A percentile compares a stretch with the other conserved stretches of the same genome.
Conservation (phyloP, 2,329 filamentous ascomycete genomes). For the Epichloe festucae region DNA sequence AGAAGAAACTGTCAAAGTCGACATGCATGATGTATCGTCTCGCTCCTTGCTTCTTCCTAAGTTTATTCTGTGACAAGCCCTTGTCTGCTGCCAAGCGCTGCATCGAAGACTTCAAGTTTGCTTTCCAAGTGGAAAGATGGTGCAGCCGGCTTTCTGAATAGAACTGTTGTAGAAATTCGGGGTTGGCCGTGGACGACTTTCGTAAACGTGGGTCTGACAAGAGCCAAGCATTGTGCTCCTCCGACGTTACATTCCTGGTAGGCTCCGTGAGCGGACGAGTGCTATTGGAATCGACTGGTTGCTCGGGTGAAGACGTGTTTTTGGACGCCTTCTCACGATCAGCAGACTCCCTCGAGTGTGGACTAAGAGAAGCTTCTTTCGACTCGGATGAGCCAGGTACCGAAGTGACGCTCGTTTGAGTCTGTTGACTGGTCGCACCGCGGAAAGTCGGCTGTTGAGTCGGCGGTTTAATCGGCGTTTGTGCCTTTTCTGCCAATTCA, state of each 20-base stretch:
- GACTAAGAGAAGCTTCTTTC: background rate
- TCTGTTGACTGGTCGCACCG: background rate
- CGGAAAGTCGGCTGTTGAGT: background rate
- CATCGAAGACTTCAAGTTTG: slow-evolving; percentile 78
- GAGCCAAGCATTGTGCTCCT: slow-evolving; percentile 82
- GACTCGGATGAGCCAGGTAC: background rate
- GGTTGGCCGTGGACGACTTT: slow-evolving; percentile 84
- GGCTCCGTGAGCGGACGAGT: slow-evolving; percentile 5
- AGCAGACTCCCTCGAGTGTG: background rate
- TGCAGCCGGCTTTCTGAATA: slow-evolving; percentile 92
- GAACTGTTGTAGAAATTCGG: slow-evolving; percentile 85
- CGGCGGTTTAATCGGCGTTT: slow-evolving; percentile 12
- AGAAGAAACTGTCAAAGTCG: slow-evolving; percentile 98
- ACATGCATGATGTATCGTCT: slow-evolving; percentile 85
- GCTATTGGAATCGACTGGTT: background rate
- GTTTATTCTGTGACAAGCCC: slow-evolving; percentile 26
- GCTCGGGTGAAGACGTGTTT: background rate
- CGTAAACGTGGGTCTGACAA: slow-evolving; percentile 74
- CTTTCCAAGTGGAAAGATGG: slow-evolving; percentile 93
- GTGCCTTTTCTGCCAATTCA: slow-evolving; percentile 16
- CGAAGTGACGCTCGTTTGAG: background rate
- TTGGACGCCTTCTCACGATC: background rate
- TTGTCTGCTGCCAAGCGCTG: slow-evolving; percentile 69
- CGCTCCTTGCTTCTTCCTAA: slow-evolving; percentile 44
- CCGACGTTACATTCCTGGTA: slow-evolving; percentile 63